Percentiles rank a stretch among this genome's conserved stretches.
Conservation (phyloP, 345 rosid genomes). For the Gossypium herbaceum region DNA sequence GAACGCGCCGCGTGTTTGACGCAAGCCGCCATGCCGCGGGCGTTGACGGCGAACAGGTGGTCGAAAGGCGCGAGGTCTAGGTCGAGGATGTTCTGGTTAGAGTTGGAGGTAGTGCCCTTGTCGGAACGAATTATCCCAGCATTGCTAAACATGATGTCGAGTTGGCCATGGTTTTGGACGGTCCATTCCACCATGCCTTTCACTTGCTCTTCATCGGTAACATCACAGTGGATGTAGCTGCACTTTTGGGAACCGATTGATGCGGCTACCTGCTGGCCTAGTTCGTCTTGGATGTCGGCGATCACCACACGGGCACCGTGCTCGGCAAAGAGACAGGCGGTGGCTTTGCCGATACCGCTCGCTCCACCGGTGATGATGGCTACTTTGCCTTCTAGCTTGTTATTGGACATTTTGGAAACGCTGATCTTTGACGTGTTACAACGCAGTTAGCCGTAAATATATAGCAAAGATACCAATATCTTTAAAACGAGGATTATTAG, state of each 20-base stretch:
- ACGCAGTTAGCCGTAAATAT: too few species aligned
- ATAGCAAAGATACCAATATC: too few species aligned
- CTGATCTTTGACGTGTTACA: not conserved
- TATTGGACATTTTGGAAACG: not conserved
- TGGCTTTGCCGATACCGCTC: not conserved
- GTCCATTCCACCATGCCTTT: not conserved
- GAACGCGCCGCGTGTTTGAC: not conserved
- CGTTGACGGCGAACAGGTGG: not conserved
- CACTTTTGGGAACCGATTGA: not conserved
- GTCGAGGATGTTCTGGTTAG: not conserved
- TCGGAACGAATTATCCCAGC: not conserved
- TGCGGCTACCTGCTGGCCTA: not conserved
- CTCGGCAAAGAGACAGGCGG: not conserved
- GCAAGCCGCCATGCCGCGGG: not conserved
- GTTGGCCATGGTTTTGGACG: not conserved
- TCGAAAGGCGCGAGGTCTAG: not conserved
- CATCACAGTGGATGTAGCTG: not conserved
- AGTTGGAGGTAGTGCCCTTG: not conserved
- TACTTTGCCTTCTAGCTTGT: conserved; percentile 6
- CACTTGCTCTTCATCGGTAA: not conserved
- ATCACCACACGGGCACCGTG: not conserved
- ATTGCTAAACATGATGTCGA: not conserved
- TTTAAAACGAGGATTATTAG: too few species aligned
- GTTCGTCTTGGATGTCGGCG: not conserved
- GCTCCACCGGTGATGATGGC: conserved; percentile 4